Evolutionary conservation across 495 filamentous ascomycete genomes (phyloP).

Genomic region (Xylaria bambusicola): DNA sequence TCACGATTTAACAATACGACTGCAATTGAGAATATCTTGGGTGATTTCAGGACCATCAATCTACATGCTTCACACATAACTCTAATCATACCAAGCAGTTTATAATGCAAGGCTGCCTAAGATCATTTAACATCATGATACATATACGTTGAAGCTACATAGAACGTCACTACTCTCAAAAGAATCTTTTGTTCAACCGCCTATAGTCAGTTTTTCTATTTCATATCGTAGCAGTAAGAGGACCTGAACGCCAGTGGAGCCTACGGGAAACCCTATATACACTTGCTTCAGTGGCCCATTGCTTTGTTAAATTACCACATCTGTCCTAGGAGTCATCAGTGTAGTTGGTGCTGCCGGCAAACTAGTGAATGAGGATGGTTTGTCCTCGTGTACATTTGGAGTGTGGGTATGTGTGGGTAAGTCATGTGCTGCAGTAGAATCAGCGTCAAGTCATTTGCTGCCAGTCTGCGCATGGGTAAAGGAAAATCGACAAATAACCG

Average conservation of each 20-base stretch:
- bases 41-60: no score
- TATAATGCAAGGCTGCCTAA: no score
- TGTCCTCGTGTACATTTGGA: conserved; percentile 7
- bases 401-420: background rate
- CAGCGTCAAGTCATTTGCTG: conserved; percentile 21
- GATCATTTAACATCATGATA: no score
- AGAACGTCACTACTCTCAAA: no score
- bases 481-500: conserved; percentile 16
- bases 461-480: conserved; percentile 18
- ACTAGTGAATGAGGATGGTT: conserved; percentile 16
- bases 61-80: no score
- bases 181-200: background rate
- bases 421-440: conserved; percentile 22
- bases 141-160: no score
- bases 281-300: conserved; percentile 2
- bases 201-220: conserved; percentile 8
- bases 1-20: no score
- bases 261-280: conserved; percentile 18
- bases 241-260: conserved; percentile 11
- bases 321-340: conserved; percentile 15
- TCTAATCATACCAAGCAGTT: no score
- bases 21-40: no score
- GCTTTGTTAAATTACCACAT: background rate
- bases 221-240: background rate
- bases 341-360: conserved; percentile 19